Percentiles rank a stretch among this genome's conserved stretches.
Conservation (phyloP, 2,329 filamentous ascomycete genomes). For the Parasarocladium wereldwijsianum region DNA sequence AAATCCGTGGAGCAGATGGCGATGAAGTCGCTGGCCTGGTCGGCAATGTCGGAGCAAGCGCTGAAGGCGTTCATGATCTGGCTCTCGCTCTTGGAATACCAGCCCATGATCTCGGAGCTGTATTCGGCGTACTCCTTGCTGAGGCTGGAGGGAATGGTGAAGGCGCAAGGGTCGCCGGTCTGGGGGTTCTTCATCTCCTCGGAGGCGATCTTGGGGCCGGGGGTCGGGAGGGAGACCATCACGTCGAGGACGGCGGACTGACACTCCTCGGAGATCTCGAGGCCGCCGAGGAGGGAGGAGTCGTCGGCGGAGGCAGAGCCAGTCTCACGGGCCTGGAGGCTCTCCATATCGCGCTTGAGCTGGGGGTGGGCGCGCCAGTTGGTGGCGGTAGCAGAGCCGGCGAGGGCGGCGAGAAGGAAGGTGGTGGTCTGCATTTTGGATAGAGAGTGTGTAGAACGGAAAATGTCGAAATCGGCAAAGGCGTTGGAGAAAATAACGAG, state of each 20-base stretch:
- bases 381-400: conserved; percentile 2
- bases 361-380: conserved; percentile 4
- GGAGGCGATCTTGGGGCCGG: conserved; percentile 14
- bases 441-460: conserved; percentile 2
- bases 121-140: conserved; percentile 17
- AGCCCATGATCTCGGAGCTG: conserved; percentile 14
- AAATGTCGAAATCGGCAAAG: no score
- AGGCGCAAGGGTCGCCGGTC: conserved; percentile 18
- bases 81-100: conserved; percentile 15
- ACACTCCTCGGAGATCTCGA: conserved; percentile 24
- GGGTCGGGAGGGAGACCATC: conserved; percentile 15
- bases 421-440: conserved; percentile 3
- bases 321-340: conserved; percentile 5
- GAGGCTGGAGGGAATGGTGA: conserved; percentile 16
- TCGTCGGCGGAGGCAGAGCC: background rate
- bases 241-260: conserved; percentile 10
- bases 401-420: conserved; percentile 14
- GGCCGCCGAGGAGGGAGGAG: background rate
- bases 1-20: conserved; percentile 11
- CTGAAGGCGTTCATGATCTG: conserved; percentile 12
- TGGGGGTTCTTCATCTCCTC: conserved; percentile 11
- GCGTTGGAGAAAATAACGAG: no score
- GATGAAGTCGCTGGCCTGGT: conserved; percentile 8
- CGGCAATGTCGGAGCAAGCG: conserved; percentile 13
- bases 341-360: conserved; percentile 5